Base-by-base conservation (phyloP, 306 rosid species). In the Casuarina cunninghamiana region DNA sequence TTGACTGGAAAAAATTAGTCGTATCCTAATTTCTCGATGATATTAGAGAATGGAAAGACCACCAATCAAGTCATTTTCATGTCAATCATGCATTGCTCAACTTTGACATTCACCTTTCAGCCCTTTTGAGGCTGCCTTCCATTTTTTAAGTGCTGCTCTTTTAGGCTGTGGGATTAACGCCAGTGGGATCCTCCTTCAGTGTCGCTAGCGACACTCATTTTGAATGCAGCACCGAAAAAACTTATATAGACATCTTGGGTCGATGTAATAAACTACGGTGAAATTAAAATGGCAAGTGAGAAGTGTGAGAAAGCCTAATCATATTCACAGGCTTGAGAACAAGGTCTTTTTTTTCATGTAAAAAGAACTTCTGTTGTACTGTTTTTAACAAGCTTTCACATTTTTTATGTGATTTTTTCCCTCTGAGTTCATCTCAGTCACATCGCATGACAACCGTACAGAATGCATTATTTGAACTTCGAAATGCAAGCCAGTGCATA, bases 61-160 rank as follows among this genome's bases (percentile, higher is more conserved):
- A 83, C 90, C 89, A 83, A 79, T 74, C 87, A 77, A 78, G 95
- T 81, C 90, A 81, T 74, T 84, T 26, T 87, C 91, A 84, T 84
- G 53, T 86, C 86, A 78, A 87, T 80, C 81, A 78, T 73, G 43
- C 77, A 79, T 83, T 84, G 82, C 78, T 80, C 43, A 71, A 16
- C 72, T 85, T 82, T 90, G 84, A 85, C 87, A 81, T 75, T 80
- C 53, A 82, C 65, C 97, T 93, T 94, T 94, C 97, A 90, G 85
- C 96, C 87, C 97, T 94, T 94, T 93, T 86, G 84, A 90, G 92
- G 89, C 55, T 68, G n/a, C 84, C 46, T 88, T 84, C 77, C n/a
- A 44, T 67, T 45, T 50, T 79, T 41, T 50, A 84, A 87, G 89
- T 87, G 91, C 88, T 43, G 44, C 78, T 82, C 76, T 82, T 84